Base-by-base conservation (phyloP, 768 basidiomycete genomes). In the Lactarius hengduanensis region DNA sequence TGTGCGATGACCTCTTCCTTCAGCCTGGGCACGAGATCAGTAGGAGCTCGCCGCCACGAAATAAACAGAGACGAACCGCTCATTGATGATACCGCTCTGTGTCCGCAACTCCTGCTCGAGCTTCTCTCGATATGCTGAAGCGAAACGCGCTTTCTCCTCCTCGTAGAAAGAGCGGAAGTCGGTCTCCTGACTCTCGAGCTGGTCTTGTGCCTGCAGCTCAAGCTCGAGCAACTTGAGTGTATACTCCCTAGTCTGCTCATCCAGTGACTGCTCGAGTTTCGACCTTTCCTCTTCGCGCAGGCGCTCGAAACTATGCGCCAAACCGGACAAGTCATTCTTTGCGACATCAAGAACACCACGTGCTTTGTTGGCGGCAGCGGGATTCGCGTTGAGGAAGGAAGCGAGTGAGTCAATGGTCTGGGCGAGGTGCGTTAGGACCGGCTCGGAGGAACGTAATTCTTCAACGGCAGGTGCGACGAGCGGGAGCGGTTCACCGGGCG, bases 1-100 rank as follows among this genome's bases (percentile, higher is more conserved):
- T 98, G 96, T 3, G 95, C 90, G 59, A 98, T 84, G 61, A 98
- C 94, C 75, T 96, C 95, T 75, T 96, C 93, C 75, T 90, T 92
- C 65, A 99, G 82, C 50, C 95, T 97, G 72, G 5, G 16, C 28
- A 18, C 34, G 36, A 26, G 26, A 36, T 62, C 47, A 65, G 47
- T 16, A 36, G 22, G 40, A 2, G 41, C 16, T 15, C 16, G 11
- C 26, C 10, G 30, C 8, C 7, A 15, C 34, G 22, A 9, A 59
- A 5, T 66, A 26, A 36, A 47, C 30, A 54, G 22, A n/a, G 34
- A 67, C 84, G 67, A 72, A 96, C 95, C 96, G 87, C 79, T 98
- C 87, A 75, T 98, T 95, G 76, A 98, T 95, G 67, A 97, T 83
- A 73, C 94, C 90, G 41, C 92, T 92, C 75, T 98, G 96, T 1